A percentile compares a stretch with the other conserved stretches of the same genome.
phyloP scores from a whole-genome alignment of 257 asterid genomes.

The Przewalskia tangutica region DNA sequence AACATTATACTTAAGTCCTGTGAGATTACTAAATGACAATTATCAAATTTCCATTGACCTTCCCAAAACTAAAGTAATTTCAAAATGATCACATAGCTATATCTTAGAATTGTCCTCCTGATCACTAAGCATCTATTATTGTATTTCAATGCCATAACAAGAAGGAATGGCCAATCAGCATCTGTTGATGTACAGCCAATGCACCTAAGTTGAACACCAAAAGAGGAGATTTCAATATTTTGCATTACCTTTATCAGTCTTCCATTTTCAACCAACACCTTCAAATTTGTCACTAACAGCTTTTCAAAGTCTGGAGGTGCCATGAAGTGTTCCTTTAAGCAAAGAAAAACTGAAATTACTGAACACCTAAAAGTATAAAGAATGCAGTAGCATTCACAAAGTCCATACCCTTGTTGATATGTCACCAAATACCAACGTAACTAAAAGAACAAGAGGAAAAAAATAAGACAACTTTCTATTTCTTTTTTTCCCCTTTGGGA shows the following conservation, averaged over 20 bases:
- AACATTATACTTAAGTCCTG: neutral
- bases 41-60: too few relatives aligned
- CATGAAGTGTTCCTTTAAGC: conserved; percentile 50
- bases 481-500: neutral
- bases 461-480: neutral
- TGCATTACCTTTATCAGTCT: conserved; percentile 56
- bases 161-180: neutral
- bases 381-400: neutral
- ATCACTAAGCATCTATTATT: neutral
- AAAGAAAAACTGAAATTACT: neutral
- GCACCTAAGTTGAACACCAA: neutral
- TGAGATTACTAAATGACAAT: neutral
- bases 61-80: too few relatives aligned
- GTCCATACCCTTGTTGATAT: neutral
- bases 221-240: neutral
- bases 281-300: conserved; percentile 48
- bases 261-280: conserved; percentile 55
- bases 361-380: neutral
- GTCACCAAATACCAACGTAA: neutral
- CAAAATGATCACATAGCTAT: neutral
- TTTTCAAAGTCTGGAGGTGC: conserved; percentile 51
- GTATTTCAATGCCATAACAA: neutral
- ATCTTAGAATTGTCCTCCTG: neutral
- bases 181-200: neutral
- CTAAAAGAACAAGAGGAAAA: neutral